Conservation (phyloP, 768 basidiomycete genomes). For the Daedalea quercina region DNA sequence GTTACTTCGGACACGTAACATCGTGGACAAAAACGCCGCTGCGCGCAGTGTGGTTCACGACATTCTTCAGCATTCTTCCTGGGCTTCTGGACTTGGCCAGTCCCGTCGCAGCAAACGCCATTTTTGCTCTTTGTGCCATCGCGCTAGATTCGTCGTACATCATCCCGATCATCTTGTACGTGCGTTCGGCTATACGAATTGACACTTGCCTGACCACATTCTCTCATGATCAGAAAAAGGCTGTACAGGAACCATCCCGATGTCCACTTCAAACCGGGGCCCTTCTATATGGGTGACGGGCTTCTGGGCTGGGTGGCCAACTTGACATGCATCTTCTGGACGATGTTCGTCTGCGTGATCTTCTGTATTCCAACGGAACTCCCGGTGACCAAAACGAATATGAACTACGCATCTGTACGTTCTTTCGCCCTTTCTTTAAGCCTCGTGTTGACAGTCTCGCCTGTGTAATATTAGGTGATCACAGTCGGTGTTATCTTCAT, state of each 20-base stretch:
- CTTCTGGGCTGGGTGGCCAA: constrained; percentile 56
- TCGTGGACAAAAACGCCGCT: constrained; percentile 64
- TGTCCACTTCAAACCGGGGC: constrained; percentile 79
- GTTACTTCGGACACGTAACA: constrained; percentile 68
- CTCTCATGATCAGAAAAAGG: constrained; percentile 35
- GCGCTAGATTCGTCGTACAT: constrained; percentile 75
- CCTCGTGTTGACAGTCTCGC: neutral
- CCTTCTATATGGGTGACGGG: constrained; percentile 79
- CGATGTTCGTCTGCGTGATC: constrained; percentile 60
- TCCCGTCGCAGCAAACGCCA: constrained; percentile 68
- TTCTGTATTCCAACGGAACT: constrained; percentile 65
- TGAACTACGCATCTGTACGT: constrained; percentile 78
- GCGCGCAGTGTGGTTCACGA: constrained; percentile 70
- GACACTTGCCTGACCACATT: neutral
- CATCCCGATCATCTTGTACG: constrained; percentile 67
- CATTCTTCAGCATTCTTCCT: constrained; percentile 59
- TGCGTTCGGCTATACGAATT: neutral
- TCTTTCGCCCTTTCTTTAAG: neutral
- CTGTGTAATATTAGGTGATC: constrained; percentile 18
- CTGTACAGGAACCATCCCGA: constrained; percentile 69
- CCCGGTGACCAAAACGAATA: constrained; percentile 65
- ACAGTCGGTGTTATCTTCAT: constrained; percentile 28
- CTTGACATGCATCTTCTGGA: constrained; percentile 61
- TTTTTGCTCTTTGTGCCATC: constrained; percentile 79
- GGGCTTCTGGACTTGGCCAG: constrained; percentile 74